Conservation (phyloP, 257 asterid species). For the Gynochthodes officinalis region DNA sequence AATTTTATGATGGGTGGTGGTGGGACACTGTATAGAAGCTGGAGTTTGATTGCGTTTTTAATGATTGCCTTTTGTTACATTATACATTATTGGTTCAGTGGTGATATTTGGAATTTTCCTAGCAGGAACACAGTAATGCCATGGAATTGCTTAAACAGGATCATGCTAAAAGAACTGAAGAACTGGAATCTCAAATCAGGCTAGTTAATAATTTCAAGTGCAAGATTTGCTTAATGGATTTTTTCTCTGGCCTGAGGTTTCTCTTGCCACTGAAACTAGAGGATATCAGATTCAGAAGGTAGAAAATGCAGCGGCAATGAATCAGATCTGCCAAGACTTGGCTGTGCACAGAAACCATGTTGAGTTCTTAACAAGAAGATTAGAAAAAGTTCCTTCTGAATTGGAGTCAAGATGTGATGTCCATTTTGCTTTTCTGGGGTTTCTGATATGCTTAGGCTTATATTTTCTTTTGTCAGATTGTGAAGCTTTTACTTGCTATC, state of each 20-base stretch:
- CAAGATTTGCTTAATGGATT: not conserved
- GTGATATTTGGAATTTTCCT: not conserved
- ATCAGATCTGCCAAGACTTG: conserved; percentile 32
- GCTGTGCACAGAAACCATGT: conserved; percentile 30
- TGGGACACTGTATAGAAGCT: not conserved
- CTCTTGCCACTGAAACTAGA: conserved; percentile 16
- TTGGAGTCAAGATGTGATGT: conserved; percentile 35
- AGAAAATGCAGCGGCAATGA: conserved; percentile 22
- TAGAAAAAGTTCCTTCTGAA: conserved; percentile 33
- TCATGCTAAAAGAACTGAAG: conserved; percentile 22
- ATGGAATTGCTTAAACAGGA: conserved; percentile 30
- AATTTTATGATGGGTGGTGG: not conserved
- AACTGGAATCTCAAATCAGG: conserved; percentile 36
- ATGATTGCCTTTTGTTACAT: not conserved
- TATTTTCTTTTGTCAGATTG: not conserved
- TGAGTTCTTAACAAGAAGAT: conserved; percentile 21
- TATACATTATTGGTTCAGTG: not conserved
- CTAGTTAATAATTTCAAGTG: not conserved
- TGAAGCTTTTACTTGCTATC: not conserved
- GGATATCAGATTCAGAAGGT: conserved; percentile 24
- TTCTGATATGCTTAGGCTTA: not conserved
- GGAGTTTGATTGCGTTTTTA: not conserved
- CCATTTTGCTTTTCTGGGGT: not conserved
- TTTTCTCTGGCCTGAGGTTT: conserved; percentile 1
- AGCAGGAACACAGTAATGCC: conserved; percentile 25